Conservation (phyloP, 2,329 filamentous ascomycete genomes). For the Penicillium sp. region DNA sequence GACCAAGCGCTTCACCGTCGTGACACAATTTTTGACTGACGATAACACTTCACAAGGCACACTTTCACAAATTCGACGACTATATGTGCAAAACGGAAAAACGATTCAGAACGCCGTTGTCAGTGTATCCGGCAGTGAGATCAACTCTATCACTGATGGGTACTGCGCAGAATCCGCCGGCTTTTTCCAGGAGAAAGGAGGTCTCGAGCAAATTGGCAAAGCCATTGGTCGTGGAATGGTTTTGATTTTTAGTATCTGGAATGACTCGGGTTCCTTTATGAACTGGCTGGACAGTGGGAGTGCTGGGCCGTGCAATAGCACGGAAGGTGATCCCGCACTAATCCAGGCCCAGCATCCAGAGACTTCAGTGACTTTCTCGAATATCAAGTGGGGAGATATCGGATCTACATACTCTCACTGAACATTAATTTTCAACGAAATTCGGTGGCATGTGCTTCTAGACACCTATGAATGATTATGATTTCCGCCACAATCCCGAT, state of each 20-base stretch:
- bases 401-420: conserved; percentile 51
- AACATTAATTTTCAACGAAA: neutral
- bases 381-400: conserved; percentile 65
- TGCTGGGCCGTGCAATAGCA: conserved; percentile 59
- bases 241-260: conserved; percentile 63
- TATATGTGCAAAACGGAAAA: conserved; percentile 64
- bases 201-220: conserved; percentile 57
- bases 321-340: conserved; percentile 56
- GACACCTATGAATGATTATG: conserved; percentile 6
- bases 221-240: conserved; percentile 63
- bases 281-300: conserved; percentile 59
- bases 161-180: conserved; percentile 59
- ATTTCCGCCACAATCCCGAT: conserved; percentile 6
- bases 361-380: conserved; percentile 58
- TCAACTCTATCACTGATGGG: conserved; percentile 57
- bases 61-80: conserved; percentile 61
- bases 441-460: conserved; percentile 8
- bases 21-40: conserved; percentile 64
- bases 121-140: conserved; percentile 39
- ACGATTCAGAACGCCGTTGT: conserved; percentile 56
- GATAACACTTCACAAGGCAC: conserved; percentile 53
- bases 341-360: conserved; percentile 54
- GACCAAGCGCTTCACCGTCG: conserved; percentile 61
- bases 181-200: conserved; percentile 56
- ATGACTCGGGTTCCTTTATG: conserved; percentile 58